Evolutionary conservation across 2,329 filamentous ascomycete genomes (phyloP).

Genomic region (Coniella lustricola): DNA sequence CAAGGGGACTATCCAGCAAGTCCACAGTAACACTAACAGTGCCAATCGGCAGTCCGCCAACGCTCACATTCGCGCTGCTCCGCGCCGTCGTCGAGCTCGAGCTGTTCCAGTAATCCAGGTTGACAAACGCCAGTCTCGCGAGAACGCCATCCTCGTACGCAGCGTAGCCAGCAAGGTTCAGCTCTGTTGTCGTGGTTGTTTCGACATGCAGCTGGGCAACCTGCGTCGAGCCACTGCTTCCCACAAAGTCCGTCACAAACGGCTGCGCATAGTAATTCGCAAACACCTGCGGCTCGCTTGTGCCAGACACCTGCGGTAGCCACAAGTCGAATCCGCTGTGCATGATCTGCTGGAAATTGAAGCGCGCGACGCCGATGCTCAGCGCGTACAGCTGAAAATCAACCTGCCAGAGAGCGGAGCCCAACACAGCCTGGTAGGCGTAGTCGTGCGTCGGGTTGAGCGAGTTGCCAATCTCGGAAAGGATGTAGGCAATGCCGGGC

Average conservation of each 20-base stretch:
- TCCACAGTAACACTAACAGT: constrained; percentile 21
- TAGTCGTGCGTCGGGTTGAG: constrained; percentile 25
- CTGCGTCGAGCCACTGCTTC: constrained; percentile 23
- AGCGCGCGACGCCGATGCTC: constrained; percentile 26
- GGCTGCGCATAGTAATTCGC: constrained; percentile 31
- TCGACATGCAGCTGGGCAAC: constrained; percentile 20
- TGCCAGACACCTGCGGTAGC: constrained; percentile 25
- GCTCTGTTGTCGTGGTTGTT: constrained; percentile 14
- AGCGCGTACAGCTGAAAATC: constrained; percentile 31
- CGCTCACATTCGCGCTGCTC: constrained; percentile 18
- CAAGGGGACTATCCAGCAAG: constrained; percentile 26
- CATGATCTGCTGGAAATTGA: constrained; percentile 34
- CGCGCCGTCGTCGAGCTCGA: constrained; percentile 22
- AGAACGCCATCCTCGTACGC: constrained; percentile 25
- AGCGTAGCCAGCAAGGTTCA: constrained; percentile 23
- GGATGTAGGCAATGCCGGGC: constrained; percentile 26
- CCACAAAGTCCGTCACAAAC: constrained; percentile 30
- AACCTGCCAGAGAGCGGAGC: constrained; percentile 30
- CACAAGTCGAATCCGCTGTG: constrained; percentile 23
- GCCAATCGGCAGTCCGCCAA: constrained; percentile 19
- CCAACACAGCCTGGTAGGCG: constrained; percentile 28
- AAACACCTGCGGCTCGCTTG: constrained; percentile 26
- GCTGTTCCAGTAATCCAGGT: constrained; percentile 31
- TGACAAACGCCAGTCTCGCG: constrained; percentile 26
- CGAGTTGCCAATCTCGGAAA: constrained; percentile 31